Conservation (phyloP, 2,329 filamentous ascomycete species). For the Fusarium sulawesiense region DNA sequence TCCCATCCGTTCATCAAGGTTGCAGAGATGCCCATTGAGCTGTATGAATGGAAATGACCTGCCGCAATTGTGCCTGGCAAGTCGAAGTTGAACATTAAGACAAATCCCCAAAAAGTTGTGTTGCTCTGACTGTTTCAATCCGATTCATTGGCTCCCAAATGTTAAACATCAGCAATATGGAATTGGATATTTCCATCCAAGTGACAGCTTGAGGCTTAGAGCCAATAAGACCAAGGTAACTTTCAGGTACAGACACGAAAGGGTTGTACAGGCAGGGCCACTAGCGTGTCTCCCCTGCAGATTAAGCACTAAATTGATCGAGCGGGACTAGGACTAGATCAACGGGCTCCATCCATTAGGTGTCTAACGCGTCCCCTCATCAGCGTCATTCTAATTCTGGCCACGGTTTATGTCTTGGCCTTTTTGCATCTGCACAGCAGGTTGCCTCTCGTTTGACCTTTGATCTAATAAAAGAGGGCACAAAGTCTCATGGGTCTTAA, state of each 20-base stretch:
- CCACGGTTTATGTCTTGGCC: slow-evolving; percentile 38
- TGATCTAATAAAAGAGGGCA: slow-evolving; percentile 2
- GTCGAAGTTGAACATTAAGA: neutral
- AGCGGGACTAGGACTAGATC: neutral
- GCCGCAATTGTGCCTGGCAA: neutral
- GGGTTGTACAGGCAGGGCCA: slow-evolving; percentile 22
- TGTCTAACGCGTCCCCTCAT: slow-evolving; percentile 26
- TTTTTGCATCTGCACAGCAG: slow-evolving; percentile 16
- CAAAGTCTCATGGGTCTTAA: neutral
- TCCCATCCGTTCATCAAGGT: slow-evolving; percentile 31
- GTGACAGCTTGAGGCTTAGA: slow-evolving; percentile 2
- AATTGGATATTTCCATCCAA: neutral
- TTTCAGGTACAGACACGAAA: neutral
- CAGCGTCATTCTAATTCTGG: slow-evolving; percentile 36
- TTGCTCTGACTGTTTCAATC: neutral
- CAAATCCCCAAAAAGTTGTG: neutral
- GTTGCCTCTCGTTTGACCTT: slow-evolving; percentile 14
- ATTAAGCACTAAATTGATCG: slow-evolving; percentile 25
- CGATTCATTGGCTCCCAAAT: neutral
- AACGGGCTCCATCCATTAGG: neutral
- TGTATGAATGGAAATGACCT: neutral
- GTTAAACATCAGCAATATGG: neutral
- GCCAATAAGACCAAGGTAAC: slow-evolving; percentile 12
- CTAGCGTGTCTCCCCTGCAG: slow-evolving; percentile 27
- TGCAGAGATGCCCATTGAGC: slow-evolving; percentile 12